These are phyloP conservation scores for Cicer judaicum DNA, from an alignment of 306 rosid species.

Conservation along the genomic window DNA sequence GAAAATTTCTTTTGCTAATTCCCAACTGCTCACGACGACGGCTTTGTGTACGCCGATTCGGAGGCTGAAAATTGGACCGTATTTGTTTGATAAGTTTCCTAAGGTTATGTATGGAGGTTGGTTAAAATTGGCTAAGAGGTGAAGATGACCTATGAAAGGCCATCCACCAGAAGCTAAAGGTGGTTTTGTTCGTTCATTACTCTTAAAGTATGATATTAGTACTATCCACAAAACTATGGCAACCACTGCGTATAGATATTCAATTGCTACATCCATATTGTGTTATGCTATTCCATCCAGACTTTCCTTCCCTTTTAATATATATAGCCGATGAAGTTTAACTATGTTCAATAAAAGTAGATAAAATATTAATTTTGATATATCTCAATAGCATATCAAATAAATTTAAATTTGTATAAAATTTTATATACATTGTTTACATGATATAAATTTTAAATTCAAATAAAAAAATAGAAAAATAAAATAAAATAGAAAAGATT, in stretches of 20 bases:
- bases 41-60: conserved; percentile 48
- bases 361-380: too few species aligned
- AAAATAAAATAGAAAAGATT: too few species aligned
- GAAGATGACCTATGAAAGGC: conserved; percentile 77
- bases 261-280: not conserved
- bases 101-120: conserved; percentile 52
- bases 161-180: conserved; percentile 65
- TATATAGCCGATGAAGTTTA: too few species aligned
- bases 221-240: conserved; percentile 35
- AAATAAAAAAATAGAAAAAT: too few species aligned
- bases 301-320: too few species aligned
- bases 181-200: not conserved
- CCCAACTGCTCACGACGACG: conserved; percentile 54
- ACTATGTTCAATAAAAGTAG: too few species aligned
- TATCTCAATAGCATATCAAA: too few species aligned
- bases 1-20: conserved; percentile 62
- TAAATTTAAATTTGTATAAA: too few species aligned
- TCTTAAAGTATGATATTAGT: conserved; percentile 28
- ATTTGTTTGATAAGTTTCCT: conserved; percentile 55
- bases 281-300: not conserved
- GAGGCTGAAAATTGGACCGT: conserved; percentile 56
- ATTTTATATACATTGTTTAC: too few species aligned
- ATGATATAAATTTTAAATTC: too few species aligned
- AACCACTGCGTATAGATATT: not conserved
- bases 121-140: conserved; percentile 40